phyloP scores from a whole-genome alignment of 352 stramenopile genomes.

The Phytophthora multivora region DNA sequence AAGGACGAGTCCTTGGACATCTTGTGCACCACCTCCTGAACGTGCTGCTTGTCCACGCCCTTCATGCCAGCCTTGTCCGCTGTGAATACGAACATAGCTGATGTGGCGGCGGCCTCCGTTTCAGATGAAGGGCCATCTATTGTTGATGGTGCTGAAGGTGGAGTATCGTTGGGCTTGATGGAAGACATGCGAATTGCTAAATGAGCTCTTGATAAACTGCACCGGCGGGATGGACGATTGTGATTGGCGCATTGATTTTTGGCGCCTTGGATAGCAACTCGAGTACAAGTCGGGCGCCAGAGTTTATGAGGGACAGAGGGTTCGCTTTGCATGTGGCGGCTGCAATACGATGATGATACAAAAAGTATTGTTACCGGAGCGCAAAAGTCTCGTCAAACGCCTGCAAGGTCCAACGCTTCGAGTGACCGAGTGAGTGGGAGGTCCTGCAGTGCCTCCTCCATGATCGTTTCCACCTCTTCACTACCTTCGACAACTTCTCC shows the following conservation, averaged over 20 bases:
- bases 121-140: not conserved
- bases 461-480: slow-evolving; percentile 64
- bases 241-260: slow-evolving; percentile 15
- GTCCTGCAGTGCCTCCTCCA: slow-evolving; percentile 72
- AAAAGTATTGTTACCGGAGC: slow-evolving; percentile 5
- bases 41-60: slow-evolving; percentile 85
- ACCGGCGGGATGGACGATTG: slow-evolving; percentile 11
- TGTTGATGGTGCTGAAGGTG: not conserved
- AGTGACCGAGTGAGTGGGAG: slow-evolving; percentile 73
- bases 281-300: slow-evolving; percentile 24
- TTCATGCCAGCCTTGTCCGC: slow-evolving; percentile 90
- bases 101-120: slow-evolving; percentile 13
- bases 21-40: slow-evolving; percentile 94
- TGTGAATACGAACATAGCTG: slow-evolving; percentile 84
- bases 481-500: slow-evolving; percentile 49
- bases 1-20: slow-evolving; percentile 94
- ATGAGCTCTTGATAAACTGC: slow-evolving; percentile 20
- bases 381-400: slow-evolving; percentile 38
- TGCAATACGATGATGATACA: slow-evolving; percentile 6
- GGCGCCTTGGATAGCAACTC: slow-evolving; percentile 17
- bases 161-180: slow-evolving; percentile 4
- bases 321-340: not conserved
- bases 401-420: slow-evolving; percentile 79
- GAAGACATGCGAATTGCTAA: slow-evolving; percentile 33
- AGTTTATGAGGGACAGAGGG: not conserved